Conservation (phyloP, 1,284 basidiomycete species). For the Rhodotorula sp. region DNA sequence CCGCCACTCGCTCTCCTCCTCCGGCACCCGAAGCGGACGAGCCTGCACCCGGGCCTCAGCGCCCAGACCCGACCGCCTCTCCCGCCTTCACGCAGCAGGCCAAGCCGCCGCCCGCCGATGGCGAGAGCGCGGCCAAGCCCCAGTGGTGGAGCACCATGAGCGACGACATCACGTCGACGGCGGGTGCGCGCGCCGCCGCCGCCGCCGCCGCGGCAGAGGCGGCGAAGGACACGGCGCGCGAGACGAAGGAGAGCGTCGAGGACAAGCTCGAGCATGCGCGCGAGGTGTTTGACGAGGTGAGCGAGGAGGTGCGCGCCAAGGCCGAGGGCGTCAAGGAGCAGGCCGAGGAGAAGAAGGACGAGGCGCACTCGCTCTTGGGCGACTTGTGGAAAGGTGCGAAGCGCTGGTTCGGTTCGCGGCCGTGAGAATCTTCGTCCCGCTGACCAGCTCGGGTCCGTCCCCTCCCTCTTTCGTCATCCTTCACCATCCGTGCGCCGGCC, state of each 20-base stretch:
- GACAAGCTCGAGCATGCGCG: background rate
- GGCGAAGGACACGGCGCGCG: background rate
- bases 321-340: background rate
- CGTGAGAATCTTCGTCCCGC: background rate
- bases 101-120: slow-evolving; percentile 29
- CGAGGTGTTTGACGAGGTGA: background rate
- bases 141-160: slow-evolving; percentile 30
- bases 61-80: background rate
- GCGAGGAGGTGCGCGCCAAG: slow-evolving; percentile 2
- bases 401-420: slow-evolving; percentile 17
- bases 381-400: slow-evolving; percentile 41
- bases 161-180: slow-evolving; percentile 27
- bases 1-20: background rate
- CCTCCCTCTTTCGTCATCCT: background rate
- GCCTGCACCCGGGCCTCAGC: background rate
- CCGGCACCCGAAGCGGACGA: background rate
- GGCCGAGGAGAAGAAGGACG: slow-evolving; percentile 1
- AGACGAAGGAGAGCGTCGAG: background rate
- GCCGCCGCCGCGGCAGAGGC: background rate
- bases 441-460: slow-evolving; percentile 1
- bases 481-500: too few species aligned
- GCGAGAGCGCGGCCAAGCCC: slow-evolving; percentile 5
- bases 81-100: slow-evolving; percentile 36
- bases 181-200: background rate
- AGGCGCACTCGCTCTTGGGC: slow-evolving; percentile 23